phyloP scores from a whole-genome alignment of 371 early-diverging fungal species.

The Blyttiomyces sp. region DNA sequence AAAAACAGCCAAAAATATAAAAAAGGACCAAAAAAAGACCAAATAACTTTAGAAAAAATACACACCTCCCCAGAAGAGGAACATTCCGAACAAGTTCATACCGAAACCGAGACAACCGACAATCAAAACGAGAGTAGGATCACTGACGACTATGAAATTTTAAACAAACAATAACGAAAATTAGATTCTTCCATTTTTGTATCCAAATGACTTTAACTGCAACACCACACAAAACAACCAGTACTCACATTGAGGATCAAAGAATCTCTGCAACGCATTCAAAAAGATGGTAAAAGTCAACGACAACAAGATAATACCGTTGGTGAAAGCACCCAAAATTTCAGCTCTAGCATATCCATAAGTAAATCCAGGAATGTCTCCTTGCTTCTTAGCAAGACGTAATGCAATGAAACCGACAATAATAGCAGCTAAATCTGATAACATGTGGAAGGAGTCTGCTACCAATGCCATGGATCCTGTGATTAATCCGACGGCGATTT shows the following conservation, averaged over 20 bases:
- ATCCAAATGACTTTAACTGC: too few relatives aligned
- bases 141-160: neutral
- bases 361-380: neutral
- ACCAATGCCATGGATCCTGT: slow-evolving; percentile 13
- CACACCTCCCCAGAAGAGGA: slow-evolving; percentile 9
- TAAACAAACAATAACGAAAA: too few relatives aligned
- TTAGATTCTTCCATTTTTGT: too few relatives aligned
- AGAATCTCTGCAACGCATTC: slow-evolving; percentile 12
- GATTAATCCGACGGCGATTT: slow-evolving; percentile 3
- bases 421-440: slow-evolving; percentile 12
- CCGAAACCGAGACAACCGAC: slow-evolving; percentile 34
- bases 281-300: slow-evolving; percentile 15
- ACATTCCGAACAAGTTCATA: slow-evolving; percentile 32
- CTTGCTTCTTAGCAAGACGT: neutral
- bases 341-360: slow-evolving; percentile 16
- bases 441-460: slow-evolving; percentile 20
- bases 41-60: neutral
- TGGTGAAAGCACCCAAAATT: slow-evolving; percentile 15
- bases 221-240: neutral
- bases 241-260: slow-evolving; percentile 1
- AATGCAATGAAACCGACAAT: slow-evolving; percentile 11
- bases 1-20: too few relatives aligned
- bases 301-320: slow-evolving; percentile 17
- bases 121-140: slow-evolving; percentile 17
- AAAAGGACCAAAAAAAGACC: neutral